phyloP scores from a whole-genome alignment of 139 green algal genomes.

The Chlorella sp. region DNA sequence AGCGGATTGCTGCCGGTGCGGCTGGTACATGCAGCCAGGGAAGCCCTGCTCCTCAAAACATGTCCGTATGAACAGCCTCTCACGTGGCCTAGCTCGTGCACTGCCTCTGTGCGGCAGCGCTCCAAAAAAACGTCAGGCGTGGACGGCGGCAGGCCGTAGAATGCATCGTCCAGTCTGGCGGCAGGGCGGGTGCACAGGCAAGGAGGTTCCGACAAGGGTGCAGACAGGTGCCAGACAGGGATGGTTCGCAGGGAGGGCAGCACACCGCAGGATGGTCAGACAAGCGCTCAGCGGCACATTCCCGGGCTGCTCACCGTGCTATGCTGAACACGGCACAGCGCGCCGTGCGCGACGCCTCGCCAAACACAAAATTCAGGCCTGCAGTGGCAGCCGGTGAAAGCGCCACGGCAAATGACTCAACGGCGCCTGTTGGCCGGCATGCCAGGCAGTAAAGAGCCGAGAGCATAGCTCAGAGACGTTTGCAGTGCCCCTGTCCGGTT shows the following conservation, averaged over 20 bases:
- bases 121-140: background rate
- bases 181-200: background rate
- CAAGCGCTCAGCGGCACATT: background rate
- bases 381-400: background rate
- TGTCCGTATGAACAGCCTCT: background rate
- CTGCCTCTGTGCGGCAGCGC: background rate
- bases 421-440: too few species aligned
- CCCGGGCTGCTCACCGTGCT: background rate
- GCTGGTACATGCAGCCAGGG: background rate
- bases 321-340: background rate
- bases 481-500: background rate
- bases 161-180: background rate
- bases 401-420: too few species aligned
- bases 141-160: constrained; percentile 1
- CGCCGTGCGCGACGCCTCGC: background rate
- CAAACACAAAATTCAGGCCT: constrained; percentile 15
- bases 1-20: background rate
- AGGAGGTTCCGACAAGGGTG: too few species aligned
- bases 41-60: background rate
- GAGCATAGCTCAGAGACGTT: too few species aligned
- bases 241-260: background rate
- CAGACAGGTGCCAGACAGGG: background rate
- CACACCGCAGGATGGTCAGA: background rate
- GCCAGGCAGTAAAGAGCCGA: too few species aligned
- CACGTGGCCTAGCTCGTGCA: constrained; percentile 13